Percentiles rank a stretch among this genome's conserved stretches.
Evolutionary conservation across 208 protist genomes (phyloP).

Genomic region (Wallacemonas sp.): DNA sequence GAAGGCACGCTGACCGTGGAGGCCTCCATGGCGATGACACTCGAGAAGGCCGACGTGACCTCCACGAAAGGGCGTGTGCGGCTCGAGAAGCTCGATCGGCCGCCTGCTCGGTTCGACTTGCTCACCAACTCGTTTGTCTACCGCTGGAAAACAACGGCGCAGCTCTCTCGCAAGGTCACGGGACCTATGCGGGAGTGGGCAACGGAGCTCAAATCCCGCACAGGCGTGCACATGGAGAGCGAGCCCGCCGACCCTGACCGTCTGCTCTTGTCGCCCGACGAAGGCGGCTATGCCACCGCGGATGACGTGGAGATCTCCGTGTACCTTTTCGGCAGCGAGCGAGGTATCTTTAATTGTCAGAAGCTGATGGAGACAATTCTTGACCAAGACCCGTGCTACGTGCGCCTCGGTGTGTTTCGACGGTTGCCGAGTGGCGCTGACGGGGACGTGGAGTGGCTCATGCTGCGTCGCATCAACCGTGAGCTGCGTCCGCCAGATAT

Average conservation of each 20-base stretch:
- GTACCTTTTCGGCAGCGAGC: conserved; percentile 89
- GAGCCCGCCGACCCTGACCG: conserved; percentile 76
- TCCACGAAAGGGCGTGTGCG: conserved; percentile 34
- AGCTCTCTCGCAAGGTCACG: conserved; percentile 68
- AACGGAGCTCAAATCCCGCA: conserved; percentile 89
- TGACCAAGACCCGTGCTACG: conserved; percentile 80
- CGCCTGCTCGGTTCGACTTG: conserved; percentile 82
- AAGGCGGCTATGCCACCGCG: conserved; percentile 61
- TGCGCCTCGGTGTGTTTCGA: conserved; percentile 86
- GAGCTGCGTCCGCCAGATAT: conserved; percentile 88
- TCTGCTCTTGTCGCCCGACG: conserved; percentile 25
- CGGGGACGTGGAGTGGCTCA: conserved; percentile 78
- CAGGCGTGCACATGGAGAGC: conserved; percentile 86
- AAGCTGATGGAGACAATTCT: conserved; percentile 83
- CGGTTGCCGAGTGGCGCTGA: conserved; percentile 34
- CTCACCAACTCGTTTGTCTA: conserved; percentile 90
- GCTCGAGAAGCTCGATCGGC: conserved; percentile 63
- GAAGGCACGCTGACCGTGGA: conserved; percentile 41
- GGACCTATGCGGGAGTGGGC: conserved; percentile 92
- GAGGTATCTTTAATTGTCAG: conserved; percentile 85
- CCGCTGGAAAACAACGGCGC: conserved; percentile 83
- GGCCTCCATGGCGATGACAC: conserved; percentile 24
- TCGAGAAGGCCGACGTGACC: conserved; percentile 20
- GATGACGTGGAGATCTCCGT: conserved; percentile 90
- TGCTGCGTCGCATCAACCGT: conserved; percentile 89